Base-by-base conservation (phyloP, 129 eudicot species). In the Arctium lappa region DNA sequence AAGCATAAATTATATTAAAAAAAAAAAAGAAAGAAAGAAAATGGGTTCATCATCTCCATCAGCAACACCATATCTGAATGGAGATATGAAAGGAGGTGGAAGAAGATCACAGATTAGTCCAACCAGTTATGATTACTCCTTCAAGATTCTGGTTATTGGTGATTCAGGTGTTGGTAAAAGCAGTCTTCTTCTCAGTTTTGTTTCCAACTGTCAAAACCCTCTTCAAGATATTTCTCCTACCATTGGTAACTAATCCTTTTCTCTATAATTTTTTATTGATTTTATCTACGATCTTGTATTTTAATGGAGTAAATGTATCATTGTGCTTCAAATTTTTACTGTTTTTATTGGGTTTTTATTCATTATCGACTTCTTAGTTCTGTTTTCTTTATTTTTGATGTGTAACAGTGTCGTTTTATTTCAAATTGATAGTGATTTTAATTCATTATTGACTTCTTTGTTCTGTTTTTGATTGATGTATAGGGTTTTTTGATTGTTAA, bases 131-230 rank as follows among this genome's bases (percentile, higher is more conserved):
- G 98, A 94, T 83, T 92, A 87, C 75, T 94, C 98, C 6, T 94
- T 90, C 87, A 94, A 94, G 98, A 80, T 94, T 48, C 75, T 94
- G 84, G 78, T 92, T 66, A 86, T 92, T 15, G 98, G 98, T 10
- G 98, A 94, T 80, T 94, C 98, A 4, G 97, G 91, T 42, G 98
- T 94, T 3, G 98, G 98, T 1, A 94, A 94, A 80, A 94, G 98
- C 76, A 86, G 95, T 70, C 93, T 94, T 86, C 90, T 94, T 27
- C 91, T 92, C 42, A 90, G 92, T 72, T 94, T 94, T 75, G 62
- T 89, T 48, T 88, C 93, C 8, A 66, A 79, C 34, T 71, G 69
- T 77, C 86, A 81, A 36, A 73, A 86, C 77, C 86, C 80, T 84
- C 88, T 80, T 77, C 92, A 85, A 15, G 74, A 90, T 76, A 74